Evolutionary conservation across 2,329 filamentous ascomycete species (phyloP), one percentile per base, ranked within the genome.

Genomic region (Spiromastix sp.): DNA sequence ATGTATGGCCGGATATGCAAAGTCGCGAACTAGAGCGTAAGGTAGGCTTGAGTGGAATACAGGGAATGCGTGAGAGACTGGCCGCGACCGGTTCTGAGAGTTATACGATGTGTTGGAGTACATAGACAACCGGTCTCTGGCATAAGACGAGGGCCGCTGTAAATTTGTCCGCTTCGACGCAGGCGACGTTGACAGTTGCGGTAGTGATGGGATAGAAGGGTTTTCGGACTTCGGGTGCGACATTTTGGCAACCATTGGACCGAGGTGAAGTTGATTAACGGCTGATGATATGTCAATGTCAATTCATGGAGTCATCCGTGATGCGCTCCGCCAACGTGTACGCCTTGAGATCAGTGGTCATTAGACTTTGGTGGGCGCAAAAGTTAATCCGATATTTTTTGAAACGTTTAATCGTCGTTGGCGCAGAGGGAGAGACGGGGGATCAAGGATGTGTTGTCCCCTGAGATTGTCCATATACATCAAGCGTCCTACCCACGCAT

Each of bases 11-110:
- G 85, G 77, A 56, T 96, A 98, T 47, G 91, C 91, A 63, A 96
- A 98, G 68, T 98, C 91, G 52, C 91, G 81, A 45, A 98, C 87
- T 29, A 85, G 70, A n/a, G 86, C 79, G 58, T 95, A 95, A 5
- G 83, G 62, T 12, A 95, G 73, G 54, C 79, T 93, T 39, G 86
- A 91, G 49, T 85, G 81, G 59, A 85, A 91, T 50, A 81, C 68
- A 11, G 85, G 82, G 52, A 91, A 89, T 43, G 84, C 71, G 52
- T 82, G 74, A n/a, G 85, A 93, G 37, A 72, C 71, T 13, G 86
- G 85, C 41, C 85, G 78, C 44, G 86, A 93, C 42, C 79, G 74
- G 32, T 62, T 65, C 31, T 64, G 58, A 18, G 63, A 67, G 25
- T 59, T 47, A 44, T 61, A 70, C 11, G 84, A 87, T 40, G 75